Base-by-base conservation (phyloP, 1,284 basidiomycete species). In the Pyrrhoderma noxium region DNA sequence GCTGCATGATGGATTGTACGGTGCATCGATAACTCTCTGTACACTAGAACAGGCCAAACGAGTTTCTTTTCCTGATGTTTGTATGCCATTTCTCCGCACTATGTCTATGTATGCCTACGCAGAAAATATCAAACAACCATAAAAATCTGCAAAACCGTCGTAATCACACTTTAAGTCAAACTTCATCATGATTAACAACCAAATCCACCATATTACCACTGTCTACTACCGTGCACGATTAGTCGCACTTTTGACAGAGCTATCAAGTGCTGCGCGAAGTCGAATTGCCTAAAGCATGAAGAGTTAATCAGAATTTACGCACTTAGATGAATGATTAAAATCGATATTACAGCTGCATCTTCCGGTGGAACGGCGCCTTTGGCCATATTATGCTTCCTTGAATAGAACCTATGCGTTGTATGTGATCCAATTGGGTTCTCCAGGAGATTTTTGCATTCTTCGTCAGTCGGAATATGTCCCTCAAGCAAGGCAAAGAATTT, bases 401-500 rank as follows among this genome's bases (percentile, higher is more conserved):
- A 72, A 54, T 80, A 72, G 14, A 79, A 65, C 56, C 68, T 16
- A 65, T 61, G 48, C 27, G 27, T 11, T 31, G 27, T 31, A 11
- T 31, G 27, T 31, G 27, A 11, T 31, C 27, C 27, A 31, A 31
- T 11, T 70, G 59, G 56, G 70, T 75, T 44, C 16, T 40, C 34
- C 7, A 90, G 72, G 38, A 89, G 64, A 16, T 75, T 74, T 35
- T 70, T 72, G 59, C 86, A 91, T 59, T 90, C 87, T 56, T 82
- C 82, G 53, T 85, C 79, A 8, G 80, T 77, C 2, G 82, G 77
- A 8, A 76, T 63, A 55, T 85, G 77, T 2, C 85, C 87, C 59
- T 90, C 81, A 2, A 91, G 71, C n/a, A 93, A 67, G 8, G 84
- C 80, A 65, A 88, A 86, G 69, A 91, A 94, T 63, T 93, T 93